Conservation (phyloP, 1,284 basidiomycete genomes). For the Rhodotorula sp. region DNA sequence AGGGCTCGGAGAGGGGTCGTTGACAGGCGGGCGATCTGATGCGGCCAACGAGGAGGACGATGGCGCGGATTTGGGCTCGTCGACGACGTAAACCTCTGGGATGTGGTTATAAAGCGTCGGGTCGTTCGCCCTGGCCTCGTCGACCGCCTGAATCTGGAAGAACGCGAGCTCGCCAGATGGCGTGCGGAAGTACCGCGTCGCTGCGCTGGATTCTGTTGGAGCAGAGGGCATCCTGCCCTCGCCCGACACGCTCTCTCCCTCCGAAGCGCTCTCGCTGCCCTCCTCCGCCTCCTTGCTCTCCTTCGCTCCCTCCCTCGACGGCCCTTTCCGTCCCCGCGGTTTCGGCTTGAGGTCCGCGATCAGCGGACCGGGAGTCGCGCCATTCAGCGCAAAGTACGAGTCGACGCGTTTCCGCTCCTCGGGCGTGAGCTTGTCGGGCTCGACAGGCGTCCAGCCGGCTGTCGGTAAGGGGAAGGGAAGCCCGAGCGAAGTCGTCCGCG, state of each 20-base stretch:
- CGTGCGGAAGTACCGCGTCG: neutral
- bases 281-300: neutral
- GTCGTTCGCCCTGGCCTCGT: neutral
- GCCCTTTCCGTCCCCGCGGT: neutral
- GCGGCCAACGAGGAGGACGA: neutral
- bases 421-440: slow-evolving; percentile 6
- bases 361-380: neutral
- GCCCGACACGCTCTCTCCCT: neutral
- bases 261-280: too few relatives aligned
- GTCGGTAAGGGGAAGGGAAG: neutral
- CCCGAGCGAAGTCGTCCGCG: slow-evolving; percentile 37
- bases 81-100: slow-evolving; percentile 5
- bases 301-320: neutral
- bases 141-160: neutral
- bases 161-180: slow-evolving; percentile 7
- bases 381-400: neutral
- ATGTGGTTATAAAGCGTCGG: slow-evolving; percentile 26
- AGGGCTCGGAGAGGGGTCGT: slow-evolving; percentile 1
- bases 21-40: neutral
- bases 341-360: slow-evolving; percentile 1
- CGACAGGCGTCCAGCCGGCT: slow-evolving; percentile 24
- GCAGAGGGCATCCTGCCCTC: neutral
- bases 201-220: neutral
- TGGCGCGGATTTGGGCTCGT: neutral
- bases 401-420: slow-evolving; percentile 9